phyloP scores from a whole-genome alignment of 2,329 filamentous ascomycete genomes.

The Fusarium burgessii region DNA sequence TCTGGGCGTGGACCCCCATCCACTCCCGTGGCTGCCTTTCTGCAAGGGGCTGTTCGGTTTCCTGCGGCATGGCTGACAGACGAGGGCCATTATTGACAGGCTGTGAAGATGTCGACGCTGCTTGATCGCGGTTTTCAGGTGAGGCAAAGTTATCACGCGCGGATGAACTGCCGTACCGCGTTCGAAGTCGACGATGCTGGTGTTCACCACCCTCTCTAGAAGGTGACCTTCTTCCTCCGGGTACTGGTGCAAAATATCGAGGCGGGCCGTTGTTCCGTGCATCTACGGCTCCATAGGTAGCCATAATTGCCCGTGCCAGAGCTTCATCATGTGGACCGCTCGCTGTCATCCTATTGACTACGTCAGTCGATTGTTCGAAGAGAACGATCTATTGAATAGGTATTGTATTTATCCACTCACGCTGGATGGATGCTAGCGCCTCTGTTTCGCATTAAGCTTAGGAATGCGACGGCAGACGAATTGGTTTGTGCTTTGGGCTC shows the following conservation, averaged over 20 bases:
- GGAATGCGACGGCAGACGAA: slow-evolving; percentile 45
- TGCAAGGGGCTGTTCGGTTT: slow-evolving; percentile 11
- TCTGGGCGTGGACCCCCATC: slow-evolving; percentile 1
- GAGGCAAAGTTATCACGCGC: slow-evolving; percentile 6
- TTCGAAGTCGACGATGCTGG: slow-evolving; percentile 48
- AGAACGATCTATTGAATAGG: not conserved
- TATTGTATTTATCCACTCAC: slow-evolving; percentile 31
- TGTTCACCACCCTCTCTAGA: slow-evolving; percentile 46
- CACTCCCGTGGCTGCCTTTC: slow-evolving; percentile 17
- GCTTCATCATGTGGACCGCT: slow-evolving; percentile 37
- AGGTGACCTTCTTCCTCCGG: slow-evolving; percentile 45
- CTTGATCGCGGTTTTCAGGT: slow-evolving; percentile 9
- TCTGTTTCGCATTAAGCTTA: slow-evolving; percentile 50
- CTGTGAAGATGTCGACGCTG: slow-evolving; percentile 3
- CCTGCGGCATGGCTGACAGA: slow-evolving; percentile 16
- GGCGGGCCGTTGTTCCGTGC: slow-evolving; percentile 26
- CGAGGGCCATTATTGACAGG: slow-evolving; percentile 1
- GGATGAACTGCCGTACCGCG: slow-evolving; percentile 41
- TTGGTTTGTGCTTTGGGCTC: slow-evolving; percentile 51
- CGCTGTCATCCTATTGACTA: slow-evolving; percentile 13
- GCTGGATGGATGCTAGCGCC: slow-evolving; percentile 37
- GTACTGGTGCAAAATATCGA: slow-evolving; percentile 19
- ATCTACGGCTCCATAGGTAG: slow-evolving; percentile 26
- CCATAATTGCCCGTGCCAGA: slow-evolving; percentile 30
- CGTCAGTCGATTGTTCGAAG: slow-evolving; percentile 20